Base-by-base conservation (phyloP, 2,329 filamentous ascomycete genomes). In the Aspergillus sergii region DNA sequence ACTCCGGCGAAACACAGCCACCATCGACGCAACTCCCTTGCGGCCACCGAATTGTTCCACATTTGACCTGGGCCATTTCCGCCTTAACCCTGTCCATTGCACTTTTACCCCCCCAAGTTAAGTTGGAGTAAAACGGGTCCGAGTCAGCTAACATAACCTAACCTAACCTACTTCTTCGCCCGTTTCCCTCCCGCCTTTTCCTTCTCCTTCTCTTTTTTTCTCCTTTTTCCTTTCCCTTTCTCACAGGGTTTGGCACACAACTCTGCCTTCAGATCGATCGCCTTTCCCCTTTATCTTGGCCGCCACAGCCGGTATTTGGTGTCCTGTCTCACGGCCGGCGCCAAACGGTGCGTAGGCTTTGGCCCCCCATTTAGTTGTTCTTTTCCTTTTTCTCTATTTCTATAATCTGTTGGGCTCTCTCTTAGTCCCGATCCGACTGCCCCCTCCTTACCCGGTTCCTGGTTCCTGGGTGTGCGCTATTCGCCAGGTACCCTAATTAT, bases 271-370 rank as follows among this genome's bases (percentile, higher is more conserved):
- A 70, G 64, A 73, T 75, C 72, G 74, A 75, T 72, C 72, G 73
- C 68, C 71, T 74, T 72, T 66, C 62, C 50, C 53, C 64, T 67
- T 61, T 72, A 68, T 73, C 72, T 76, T 79, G 77, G 77, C 76
- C 77, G 77, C 77, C 77, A 79, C 76, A 78, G 77, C 76, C 77
- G 77, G 76, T 78, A 72, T 73, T 78, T 78, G 77, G 76, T 79
- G 77, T 79, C 76, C 77, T 79, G 77, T 79, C 76, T 79, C 72
- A 77, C 76, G 77, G 75, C 77, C 76, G 76, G 77, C 77, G 77
- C 77, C 77, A 79, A 77, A 79, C 76, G 77, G 77, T 79, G 77
- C 77, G 74, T 79, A 79, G 77, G 77, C 77, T 78, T 76, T 75
- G 75, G 76, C 76, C 76, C 75, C 73, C 73, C 71, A 62, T 63